Conservation (phyloP, 140 eudicot genomes). For the Erigeron philadelphicus region DNA sequence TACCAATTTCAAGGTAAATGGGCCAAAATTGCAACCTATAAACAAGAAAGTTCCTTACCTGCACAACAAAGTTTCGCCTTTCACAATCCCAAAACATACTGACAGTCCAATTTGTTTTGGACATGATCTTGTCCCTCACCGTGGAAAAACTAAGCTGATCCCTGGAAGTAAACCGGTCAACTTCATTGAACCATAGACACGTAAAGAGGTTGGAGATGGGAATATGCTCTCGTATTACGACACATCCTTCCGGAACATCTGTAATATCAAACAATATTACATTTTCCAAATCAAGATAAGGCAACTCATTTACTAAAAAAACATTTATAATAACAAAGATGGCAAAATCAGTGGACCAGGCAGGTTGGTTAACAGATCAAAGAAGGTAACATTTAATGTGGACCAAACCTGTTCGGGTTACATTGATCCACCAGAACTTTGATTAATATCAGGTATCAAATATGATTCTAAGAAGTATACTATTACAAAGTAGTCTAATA, state of each 20-base stretch:
- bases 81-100: conserved; percentile 88
- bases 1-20: neutral
- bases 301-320: neutral
- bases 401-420: neutral
- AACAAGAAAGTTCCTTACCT: conserved; percentile 37
- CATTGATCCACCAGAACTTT: neutral
- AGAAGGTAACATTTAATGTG: neutral
- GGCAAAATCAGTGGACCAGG: neutral
- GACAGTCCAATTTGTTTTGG: conserved; percentile 61
- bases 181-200: conserved; percentile 84
- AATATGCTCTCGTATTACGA: conserved; percentile 65
- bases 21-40: neutral
- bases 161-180: conserved; percentile 66
- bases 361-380: neutral
- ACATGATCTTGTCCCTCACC: conserved; percentile 65
- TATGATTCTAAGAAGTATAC: neutral
- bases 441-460: neutral
- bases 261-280: conserved; percentile 17
- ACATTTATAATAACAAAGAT: neutral
- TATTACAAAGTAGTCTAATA: neutral
- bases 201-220: conserved; percentile 71
- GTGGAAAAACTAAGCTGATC: conserved; percentile 81
- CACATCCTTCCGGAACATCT: conserved; percentile 97
- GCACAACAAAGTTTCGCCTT: conserved; percentile 78
- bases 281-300: neutral